Conservation (phyloP, 352 stramenopile genomes). For the Aphanomyces astaci region DNA sequence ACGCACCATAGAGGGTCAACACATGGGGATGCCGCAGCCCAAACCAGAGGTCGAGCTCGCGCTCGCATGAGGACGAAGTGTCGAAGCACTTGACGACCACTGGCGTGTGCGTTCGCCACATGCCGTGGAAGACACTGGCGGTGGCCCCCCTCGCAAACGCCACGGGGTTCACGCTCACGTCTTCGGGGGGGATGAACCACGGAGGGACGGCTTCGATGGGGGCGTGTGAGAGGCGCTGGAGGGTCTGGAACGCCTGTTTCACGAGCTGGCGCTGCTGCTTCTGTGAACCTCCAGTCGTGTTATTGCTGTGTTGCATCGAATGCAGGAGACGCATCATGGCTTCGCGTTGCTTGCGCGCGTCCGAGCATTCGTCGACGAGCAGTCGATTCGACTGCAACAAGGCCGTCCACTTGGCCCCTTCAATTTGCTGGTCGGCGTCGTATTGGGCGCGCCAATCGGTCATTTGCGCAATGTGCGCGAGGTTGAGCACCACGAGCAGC, state of each 20-base stretch:
- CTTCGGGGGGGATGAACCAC: constrained; percentile 8
- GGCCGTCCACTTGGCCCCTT: not conserved
- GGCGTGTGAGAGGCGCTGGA: not conserved
- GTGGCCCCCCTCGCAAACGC: constrained; percentile 8
- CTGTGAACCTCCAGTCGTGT: not conserved
- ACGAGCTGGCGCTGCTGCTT: not conserved
- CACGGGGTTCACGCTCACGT: not conserved
- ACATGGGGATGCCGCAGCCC: constrained; percentile 51
- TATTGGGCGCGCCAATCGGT: constrained; percentile 13
- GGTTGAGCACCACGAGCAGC: constrained; percentile 5
- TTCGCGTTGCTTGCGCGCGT: constrained; percentile 6
- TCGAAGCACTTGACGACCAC: constrained; percentile 54
- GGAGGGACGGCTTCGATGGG: not conserved
- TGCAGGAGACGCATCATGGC: constrained; percentile 7
- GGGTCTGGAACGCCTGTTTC: constrained; percentile 8
- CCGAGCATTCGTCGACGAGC: not conserved
- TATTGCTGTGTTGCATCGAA: not conserved
- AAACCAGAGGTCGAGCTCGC: constrained; percentile 41
- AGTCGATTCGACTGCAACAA: not conserved
- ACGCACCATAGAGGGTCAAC: constrained; percentile 47
- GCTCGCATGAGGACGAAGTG: constrained; percentile 46
- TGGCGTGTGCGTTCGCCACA: constrained; percentile 17
- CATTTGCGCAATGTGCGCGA: constrained; percentile 17
- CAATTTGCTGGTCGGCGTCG: not conserved
- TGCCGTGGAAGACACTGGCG: not conserved